Base-by-base conservation (phyloP, 805 yeast species). In the Pichia nanzhaoensis region DNA sequence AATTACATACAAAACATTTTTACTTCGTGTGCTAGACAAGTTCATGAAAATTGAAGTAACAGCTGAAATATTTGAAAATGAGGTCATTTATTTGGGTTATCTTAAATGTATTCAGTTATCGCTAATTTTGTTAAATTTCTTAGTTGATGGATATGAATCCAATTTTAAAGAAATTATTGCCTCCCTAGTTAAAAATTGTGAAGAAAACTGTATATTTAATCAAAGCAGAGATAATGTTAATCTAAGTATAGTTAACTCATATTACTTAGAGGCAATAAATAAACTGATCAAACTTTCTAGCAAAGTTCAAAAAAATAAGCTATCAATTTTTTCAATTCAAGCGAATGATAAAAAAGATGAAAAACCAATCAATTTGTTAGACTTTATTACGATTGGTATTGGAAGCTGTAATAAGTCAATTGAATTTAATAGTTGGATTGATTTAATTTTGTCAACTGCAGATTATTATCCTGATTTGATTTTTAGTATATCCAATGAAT, bases 1-100 rank as follows among this genome's bases (percentile, higher is more conserved):
- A 5, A 76, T 86, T 0, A 79, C 84, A 1, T 84, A 82, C 57
- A 81, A 81, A 51, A 73, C 78, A 8, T 65, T 83, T 21, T 54
- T 80, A 0, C 47, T 80, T 14, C 60, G 67, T 36, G 64, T 75
- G 2, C 49, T 80, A 13, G 59, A 69, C 37, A 74, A 68, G 41
- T 78, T 79, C 51, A 59, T 82, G 39, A 55, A 61, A 32, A 32
- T 51, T 33, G 52, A 51, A 4, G 27, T 52, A 10, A 51, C 54
- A 4, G 42, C 52, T 0, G 48, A 53, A 4, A 59, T 64, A 12
- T 47, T 46, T 4, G 16, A 17, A 0, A 50, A 47, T 1, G 41
- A 34, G 16, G 50, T 42, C 2, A 44, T 43, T 13, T 48, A 61
- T 53, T 41, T 44, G 46, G 31, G 74, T 61, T 61, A 62, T 59